These are phyloP conservation scores for Apiotrichum siamense DNA, from an alignment of 1,284 basidiomycete species.

Conservation along the genomic window DNA sequence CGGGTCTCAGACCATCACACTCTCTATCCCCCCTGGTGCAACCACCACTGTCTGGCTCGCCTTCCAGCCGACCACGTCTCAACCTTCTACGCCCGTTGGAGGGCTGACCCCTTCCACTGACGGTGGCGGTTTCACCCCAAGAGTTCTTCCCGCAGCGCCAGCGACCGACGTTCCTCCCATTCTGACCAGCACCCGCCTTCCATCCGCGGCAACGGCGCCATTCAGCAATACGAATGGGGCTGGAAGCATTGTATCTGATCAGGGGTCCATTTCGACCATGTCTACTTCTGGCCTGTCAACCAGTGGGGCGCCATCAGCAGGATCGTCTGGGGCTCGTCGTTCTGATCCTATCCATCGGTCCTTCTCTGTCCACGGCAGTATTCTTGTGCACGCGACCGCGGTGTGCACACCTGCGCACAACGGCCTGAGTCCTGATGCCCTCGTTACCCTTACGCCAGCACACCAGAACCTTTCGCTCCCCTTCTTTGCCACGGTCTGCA, in stretches of 20 bases:
- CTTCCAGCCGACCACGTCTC: constrained; percentile 26
- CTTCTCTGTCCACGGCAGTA: constrained; percentile 41
- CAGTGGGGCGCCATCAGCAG: background rate
- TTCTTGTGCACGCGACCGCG: constrained; percentile 33
- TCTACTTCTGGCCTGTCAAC: constrained; percentile 2
- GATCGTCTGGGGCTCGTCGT: constrained; percentile 11
- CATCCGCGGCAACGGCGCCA: constrained; percentile 3
- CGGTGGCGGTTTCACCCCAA: constrained; percentile 34
- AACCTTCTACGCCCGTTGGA: constrained; percentile 14
- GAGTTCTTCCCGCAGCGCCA: constrained; percentile 23
- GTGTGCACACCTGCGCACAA: background rate
- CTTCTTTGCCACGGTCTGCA: constrained; percentile 43
- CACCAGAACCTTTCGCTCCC: constrained; percentile 33
- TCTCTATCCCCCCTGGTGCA: constrained; percentile 21
- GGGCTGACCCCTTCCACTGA: constrained; percentile 20
- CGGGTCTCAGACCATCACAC: constrained; percentile 18
- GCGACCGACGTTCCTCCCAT: constrained; percentile 10
- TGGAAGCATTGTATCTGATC: constrained; percentile 8
- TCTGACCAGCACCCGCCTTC: constrained; percentile 4
- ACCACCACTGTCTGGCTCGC: constrained; percentile 29
- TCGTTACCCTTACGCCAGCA: constrained; percentile 1
- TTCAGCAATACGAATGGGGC: background rate
- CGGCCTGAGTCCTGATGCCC: background rate
- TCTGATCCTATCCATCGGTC: constrained; percentile 37
- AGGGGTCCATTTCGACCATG: background rate